Percentiles rank a stretch among this genome's conserved stretches.
Evolutionary conservation across 257 asterid species (phyloP).

Genomic region (Nicotiana paniculata): DNA sequence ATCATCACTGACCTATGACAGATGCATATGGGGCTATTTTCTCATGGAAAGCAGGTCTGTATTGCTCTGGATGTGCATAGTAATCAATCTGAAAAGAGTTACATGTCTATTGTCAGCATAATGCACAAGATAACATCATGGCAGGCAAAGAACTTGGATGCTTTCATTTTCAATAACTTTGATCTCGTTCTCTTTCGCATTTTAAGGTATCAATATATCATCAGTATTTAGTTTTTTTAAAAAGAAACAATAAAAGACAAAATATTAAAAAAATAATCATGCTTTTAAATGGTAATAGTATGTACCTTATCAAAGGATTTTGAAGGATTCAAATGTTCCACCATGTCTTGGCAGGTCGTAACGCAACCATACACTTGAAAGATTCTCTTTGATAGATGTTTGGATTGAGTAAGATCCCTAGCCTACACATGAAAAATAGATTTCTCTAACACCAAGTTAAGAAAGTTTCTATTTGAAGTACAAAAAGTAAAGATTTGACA

Average conservation of each 20-base stretch:
- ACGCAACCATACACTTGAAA: conserved; percentile 85
- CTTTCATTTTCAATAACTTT: background rate
- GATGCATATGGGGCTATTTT: conserved; percentile 84
- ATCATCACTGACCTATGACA: conserved; percentile 60
- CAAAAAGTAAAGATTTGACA: background rate
- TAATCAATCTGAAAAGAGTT: conserved; percentile 67
- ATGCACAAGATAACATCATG: background rate
- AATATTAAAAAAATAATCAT: background rate
- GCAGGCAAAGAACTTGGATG: background rate
- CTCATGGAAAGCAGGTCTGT: conserved; percentile 68
- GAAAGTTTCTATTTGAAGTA: background rate
- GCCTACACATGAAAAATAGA: conserved; percentile 34
- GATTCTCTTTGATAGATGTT: conserved; percentile 45
- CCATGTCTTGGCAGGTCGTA: conserved; percentile 76
- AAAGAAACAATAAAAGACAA: background rate
- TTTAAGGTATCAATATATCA: background rate
- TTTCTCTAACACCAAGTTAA: background rate
- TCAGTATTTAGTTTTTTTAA: too few species aligned
- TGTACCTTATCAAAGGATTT: conserved; percentile 72
- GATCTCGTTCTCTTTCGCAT: background rate
- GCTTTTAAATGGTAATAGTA: background rate
- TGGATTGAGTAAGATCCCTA: conserved; percentile 30
- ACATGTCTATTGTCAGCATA: background rate
- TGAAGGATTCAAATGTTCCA: conserved; percentile 59
- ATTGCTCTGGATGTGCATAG: conserved; percentile 89